Percentiles rank a stretch among this genome's conserved stretches.
Conservation (phyloP, 2,329 filamentous ascomycete genomes). For the Fusarium acutatum region DNA sequence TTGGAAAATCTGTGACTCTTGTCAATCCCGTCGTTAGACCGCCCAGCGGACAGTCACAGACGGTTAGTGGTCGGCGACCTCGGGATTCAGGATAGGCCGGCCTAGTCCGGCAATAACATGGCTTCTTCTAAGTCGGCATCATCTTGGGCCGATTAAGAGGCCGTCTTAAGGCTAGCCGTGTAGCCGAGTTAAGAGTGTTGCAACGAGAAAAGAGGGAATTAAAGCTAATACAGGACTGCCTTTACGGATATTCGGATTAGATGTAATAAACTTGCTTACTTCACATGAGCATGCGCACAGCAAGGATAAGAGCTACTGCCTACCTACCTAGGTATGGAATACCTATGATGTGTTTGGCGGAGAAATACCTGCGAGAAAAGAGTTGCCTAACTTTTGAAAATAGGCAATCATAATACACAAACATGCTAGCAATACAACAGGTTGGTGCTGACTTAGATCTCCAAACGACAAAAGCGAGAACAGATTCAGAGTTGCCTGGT, state of each 20-base stretch:
- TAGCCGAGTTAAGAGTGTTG: conserved; percentile 14
- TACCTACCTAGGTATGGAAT: not conserved
- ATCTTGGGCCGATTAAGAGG: conserved; percentile 24
- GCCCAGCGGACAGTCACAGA: conserved; percentile 17
- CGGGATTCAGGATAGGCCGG: conserved; percentile 21
- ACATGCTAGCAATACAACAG: conserved; percentile 5
- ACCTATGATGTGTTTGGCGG: conserved; percentile 5
- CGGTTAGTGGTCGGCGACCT: conserved; percentile 18
- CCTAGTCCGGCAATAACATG: conserved; percentile 20
- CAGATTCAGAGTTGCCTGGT: not conserved
- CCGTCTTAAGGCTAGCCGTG: conserved; percentile 2
- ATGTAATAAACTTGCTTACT: not conserved
- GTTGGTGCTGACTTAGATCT: not conserved
- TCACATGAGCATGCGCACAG: not conserved
- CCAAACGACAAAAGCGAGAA: not conserved
- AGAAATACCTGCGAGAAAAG: conserved; percentile 6
- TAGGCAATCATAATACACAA: conserved; percentile 15
- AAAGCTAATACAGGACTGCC: not conserved
- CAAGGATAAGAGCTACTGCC: not conserved
- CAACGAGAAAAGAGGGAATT: not conserved
- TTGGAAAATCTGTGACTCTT: conserved; percentile 28
- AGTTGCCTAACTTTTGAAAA: conserved; percentile 1
- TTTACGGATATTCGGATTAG: conserved; percentile 9
- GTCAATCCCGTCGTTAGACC: conserved; percentile 23
- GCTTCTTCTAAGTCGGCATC: conserved; percentile 19